Conservation (phyloP, 2,329 filamentous ascomycete genomes). For the Aspergillus felis region DNA sequence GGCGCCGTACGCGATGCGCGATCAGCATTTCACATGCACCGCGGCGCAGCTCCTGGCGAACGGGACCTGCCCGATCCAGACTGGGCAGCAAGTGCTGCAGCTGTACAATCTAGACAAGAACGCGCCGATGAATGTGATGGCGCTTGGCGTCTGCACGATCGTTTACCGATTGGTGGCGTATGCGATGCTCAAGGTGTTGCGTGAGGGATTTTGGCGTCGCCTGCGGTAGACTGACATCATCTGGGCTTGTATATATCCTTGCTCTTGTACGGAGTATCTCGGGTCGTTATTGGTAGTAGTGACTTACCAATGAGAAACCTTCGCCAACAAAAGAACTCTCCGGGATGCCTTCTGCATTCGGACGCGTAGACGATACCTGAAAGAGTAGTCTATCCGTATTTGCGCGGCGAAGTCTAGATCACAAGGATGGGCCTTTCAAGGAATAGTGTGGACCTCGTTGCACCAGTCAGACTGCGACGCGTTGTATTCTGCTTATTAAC, state of each 20-base stretch:
- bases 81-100: slow-evolving; percentile 62
- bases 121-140: slow-evolving; percentile 58
- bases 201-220: slow-evolving; percentile 20
- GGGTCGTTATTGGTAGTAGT: background rate
- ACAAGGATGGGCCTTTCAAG: too few relatives aligned
- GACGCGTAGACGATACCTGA: background rate
- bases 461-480: background rate
- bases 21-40: slow-evolving; percentile 61
- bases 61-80: slow-evolving; percentile 62
- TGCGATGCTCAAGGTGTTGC: slow-evolving; percentile 28
- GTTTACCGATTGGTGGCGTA: slow-evolving; percentile 59
- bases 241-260: background rate
- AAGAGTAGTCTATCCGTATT: background rate
- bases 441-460: background rate
- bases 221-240: slow-evolving; percentile 2
- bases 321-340: too few relatives aligned
- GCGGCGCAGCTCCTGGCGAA: slow-evolving; percentile 55
- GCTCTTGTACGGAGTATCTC: background rate
- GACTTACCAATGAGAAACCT: background rate
- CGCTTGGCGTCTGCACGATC: slow-evolving; percentile 60
- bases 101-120: slow-evolving; percentile 65
- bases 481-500: background rate
- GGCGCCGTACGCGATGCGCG: slow-evolving; percentile 60
- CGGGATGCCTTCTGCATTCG: background rate
- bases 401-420: background rate